Evolutionary conservation across 1,139 yeast species (phyloP).

Genomic region (Arxiozyma slooffiae): DNA sequence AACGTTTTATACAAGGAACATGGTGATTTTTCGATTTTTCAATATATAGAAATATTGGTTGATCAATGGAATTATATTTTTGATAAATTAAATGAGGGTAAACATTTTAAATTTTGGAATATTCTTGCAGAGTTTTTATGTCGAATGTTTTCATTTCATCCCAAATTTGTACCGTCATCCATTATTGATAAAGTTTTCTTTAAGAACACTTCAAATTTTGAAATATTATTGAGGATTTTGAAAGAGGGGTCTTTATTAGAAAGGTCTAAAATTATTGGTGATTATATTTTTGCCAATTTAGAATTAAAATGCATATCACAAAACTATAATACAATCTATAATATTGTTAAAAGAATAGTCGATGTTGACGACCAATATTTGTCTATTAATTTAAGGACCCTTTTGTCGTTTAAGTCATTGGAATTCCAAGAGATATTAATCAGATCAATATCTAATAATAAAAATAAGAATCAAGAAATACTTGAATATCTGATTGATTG

Average conservation of each 20-base stretch:
- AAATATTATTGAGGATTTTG: conserved; percentile 8
- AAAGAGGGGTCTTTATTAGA: conserved; percentile 13
- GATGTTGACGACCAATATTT: background rate
- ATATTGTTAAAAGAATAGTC: conserved; percentile 9
- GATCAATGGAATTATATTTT: conserved; percentile 24
- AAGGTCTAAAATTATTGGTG: conserved; percentile 21
- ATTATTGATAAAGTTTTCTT: conserved; percentile 23
- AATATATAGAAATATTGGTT: conserved; percentile 21
- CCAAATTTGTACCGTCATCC: conserved; percentile 18
- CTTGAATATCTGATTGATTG: background rate
- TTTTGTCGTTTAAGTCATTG: conserved; percentile 16
- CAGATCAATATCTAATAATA: conserved; percentile 7
- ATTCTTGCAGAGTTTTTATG: conserved; percentile 15
- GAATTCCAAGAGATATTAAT: conserved; percentile 21
- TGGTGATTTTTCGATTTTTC: conserved; percentile 9
- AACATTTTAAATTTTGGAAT: background rate
- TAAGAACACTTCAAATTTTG: conserved; percentile 9
- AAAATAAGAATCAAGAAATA: background rate
- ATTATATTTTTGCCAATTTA: conserved; percentile 23
- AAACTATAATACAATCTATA: conserved; percentile 14
- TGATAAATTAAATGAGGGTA: background rate
- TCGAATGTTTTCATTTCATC: conserved; percentile 27
- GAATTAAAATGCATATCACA: conserved; percentile 10
- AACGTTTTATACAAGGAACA: conserved; percentile 23
- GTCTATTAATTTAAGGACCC: conserved; percentile 10